A percentile compares a stretch with the other conserved stretches of the same genome.
Evolutionary conservation across 331 rosid species (phyloP).

Genomic region (Malus hybrid): DNA sequence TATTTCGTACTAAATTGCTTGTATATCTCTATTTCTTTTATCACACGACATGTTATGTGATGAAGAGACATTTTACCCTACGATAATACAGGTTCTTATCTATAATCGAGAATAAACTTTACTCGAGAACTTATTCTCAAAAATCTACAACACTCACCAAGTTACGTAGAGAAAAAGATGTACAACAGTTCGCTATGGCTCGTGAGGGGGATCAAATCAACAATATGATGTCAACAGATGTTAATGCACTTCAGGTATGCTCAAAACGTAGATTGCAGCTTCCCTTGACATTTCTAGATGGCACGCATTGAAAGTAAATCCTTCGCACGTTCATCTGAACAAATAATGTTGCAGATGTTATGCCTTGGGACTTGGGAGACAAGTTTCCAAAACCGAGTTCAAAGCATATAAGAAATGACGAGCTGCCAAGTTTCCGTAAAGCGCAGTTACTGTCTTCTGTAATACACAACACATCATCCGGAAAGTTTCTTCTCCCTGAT

Average conservation of each 20-base stretch:
- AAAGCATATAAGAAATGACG: slow-evolving; percentile 55
- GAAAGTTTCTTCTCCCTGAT: not conserved
- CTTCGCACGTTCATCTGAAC: slow-evolving; percentile 18
- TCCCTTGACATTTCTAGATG: not conserved
- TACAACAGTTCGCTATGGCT: too few species aligned
- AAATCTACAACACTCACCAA: too few species aligned
- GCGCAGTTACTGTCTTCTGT: slow-evolving; percentile 71
- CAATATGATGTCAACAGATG: too few species aligned
- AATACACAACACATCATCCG: slow-evolving; percentile 23
- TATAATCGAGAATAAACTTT: too few species aligned
- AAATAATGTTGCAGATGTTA: slow-evolving; percentile 54
- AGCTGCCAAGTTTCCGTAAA: slow-evolving; percentile 60
- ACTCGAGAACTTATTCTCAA: too few species aligned
- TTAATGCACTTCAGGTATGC: not conserved
- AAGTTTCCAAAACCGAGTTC: slow-evolving; percentile 69
- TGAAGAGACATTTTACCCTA: too few species aligned
- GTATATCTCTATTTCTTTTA: too few species aligned
- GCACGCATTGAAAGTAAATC: not conserved
- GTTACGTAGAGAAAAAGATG: too few species aligned
- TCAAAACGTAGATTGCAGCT: not conserved
- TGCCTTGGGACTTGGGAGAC: slow-evolving; percentile 90
- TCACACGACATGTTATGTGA: too few species aligned
- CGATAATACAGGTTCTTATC: too few species aligned
- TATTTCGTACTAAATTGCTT: too few species aligned
- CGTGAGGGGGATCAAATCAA: too few species aligned